A percentile compares a stretch with the other conserved stretches of the same genome.
These are phyloP conservation scores for Corymbia citriodora DNA, from an alignment of 441 rosid species.

Conservation along the genomic window DNA sequence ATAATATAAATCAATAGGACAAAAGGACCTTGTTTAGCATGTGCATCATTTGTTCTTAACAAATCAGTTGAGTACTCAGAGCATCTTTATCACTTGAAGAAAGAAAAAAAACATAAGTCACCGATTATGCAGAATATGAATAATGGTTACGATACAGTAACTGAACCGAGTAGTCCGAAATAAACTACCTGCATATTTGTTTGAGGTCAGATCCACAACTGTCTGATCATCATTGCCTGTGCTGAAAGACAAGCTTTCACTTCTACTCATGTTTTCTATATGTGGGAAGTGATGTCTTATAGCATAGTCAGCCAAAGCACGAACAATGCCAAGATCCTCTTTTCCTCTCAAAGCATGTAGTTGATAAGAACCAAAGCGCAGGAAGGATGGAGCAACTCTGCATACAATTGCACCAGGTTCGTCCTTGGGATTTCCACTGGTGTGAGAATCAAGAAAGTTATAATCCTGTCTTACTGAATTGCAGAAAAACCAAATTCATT, in stretches of 20 bases:
- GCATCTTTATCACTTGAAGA: not conserved
- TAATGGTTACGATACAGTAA: not conserved
- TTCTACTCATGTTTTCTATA: conserved; percentile 71
- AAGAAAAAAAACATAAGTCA: not conserved
- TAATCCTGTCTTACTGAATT: not conserved
- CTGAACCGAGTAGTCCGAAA: not conserved
- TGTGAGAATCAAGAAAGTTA: not conserved
- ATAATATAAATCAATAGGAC: not conserved
- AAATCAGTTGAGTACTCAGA: not conserved
- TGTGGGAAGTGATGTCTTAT: conserved; percentile 84
- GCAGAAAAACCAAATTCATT: not conserved
- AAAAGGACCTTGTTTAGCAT: not conserved
- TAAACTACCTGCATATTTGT: conserved; percentile 88
- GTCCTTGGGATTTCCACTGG: conserved; percentile 94
- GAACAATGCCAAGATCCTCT: conserved; percentile 75
- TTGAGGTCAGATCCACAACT: conserved; percentile 84
- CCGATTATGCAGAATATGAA: not conserved
- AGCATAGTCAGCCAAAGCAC: conserved; percentile 84
- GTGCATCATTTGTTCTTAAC: not conserved
- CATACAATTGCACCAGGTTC: conserved; percentile 96
- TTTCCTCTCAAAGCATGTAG: conserved; percentile 86
- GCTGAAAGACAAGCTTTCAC: conserved; percentile 85
- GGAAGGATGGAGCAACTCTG: conserved; percentile 86
- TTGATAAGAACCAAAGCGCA: conserved; percentile 92
- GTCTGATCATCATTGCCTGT: conserved; percentile 72